Conservation (phyloP, 2,329 filamentous ascomycete genomes). For the Truncatella angustata region DNA sequence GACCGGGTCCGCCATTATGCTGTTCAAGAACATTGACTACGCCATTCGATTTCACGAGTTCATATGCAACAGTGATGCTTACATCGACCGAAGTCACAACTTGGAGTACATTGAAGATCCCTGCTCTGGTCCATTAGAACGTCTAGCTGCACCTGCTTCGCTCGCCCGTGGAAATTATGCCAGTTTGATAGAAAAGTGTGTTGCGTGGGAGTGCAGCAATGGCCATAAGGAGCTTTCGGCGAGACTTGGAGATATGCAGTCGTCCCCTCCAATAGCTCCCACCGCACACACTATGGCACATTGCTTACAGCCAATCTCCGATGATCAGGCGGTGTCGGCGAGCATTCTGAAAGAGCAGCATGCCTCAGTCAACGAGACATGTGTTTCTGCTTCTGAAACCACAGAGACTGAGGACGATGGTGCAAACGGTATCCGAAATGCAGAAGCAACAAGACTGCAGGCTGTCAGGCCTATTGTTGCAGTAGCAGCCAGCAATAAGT, state of each 20-base stretch:
- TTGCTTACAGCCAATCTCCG: too few relatives aligned
- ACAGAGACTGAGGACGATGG: not conserved
- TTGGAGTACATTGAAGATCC: conserved; percentile 5
- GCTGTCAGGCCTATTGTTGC: not conserved
- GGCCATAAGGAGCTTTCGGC: too few relatives aligned
- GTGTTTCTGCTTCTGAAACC: too few relatives aligned
- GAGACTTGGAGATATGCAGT: too few relatives aligned
- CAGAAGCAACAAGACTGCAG: too few relatives aligned
- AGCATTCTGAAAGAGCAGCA: too few relatives aligned
- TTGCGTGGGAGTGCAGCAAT: too few relatives aligned
- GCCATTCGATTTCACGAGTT: conserved; percentile 6
- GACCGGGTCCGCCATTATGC: not conserved
- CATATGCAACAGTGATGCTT: not conserved
- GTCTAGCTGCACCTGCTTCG: not conserved
- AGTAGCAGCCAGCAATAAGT: not conserved
- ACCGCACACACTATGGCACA: too few relatives aligned
- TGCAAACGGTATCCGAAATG: too few relatives aligned
- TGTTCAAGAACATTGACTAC: conserved; percentile 10
- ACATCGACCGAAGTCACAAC: not conserved
- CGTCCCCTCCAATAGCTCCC: too few relatives aligned
- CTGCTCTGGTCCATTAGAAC: conserved; percentile 3
- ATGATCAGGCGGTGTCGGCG: too few relatives aligned
- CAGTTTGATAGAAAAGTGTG: not conserved
- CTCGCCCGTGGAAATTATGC: not conserved
- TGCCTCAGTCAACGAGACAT: too few relatives aligned